Evolutionary conservation across 1,139 yeast species (phyloP), one percentile per base, ranked within the genome.

Genomic region (Scheffersomyces lignicola): DNA sequence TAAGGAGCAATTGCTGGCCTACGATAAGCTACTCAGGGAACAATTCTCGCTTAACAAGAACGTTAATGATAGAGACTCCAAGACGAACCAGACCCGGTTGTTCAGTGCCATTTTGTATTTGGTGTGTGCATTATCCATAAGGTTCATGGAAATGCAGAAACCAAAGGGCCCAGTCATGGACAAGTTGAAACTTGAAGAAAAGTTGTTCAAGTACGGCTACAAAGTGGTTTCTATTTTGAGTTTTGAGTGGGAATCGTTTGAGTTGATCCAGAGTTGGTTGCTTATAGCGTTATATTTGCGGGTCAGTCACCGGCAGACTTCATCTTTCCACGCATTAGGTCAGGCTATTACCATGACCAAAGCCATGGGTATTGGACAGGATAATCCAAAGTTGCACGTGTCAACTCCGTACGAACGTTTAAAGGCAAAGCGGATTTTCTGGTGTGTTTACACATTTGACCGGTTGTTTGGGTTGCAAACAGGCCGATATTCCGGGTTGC

Each of bases 161-260:
- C 60, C 62, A 7, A 52, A 57, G 14, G 69, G 74, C 0, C 66
- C 72, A 1, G 40, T 47, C 26, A 43, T 60, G 30, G 58, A 50
- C 18, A 42, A 50, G 42, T 49, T 70, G 10, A 45, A 52, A 24
- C 45, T 72, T 4, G 88, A 81, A 49, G 83, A 77, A 41, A 40
- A 48, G 23, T 54, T 78, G 29, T 81, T 81, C 55, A 72, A 70
- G 41, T 73, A 72, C 40, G 69, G 76, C 4, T 60, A 74, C 51
- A 53, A 60, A 16, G 69, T 79, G 9, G 59, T 79, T 5, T 60
- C 66, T 14, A 65, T 69, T 12, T 58, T 80, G 31, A 65, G 79
- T 30, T 79, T 80, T 52, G 84, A 80, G 51, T 80, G 86, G 85
- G 84, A 80, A 49, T 71, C 81, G 14, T 70, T 76, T 40, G 88